Conservation (phyloP, 306 rosid species). For the Prunus davidiana region DNA sequence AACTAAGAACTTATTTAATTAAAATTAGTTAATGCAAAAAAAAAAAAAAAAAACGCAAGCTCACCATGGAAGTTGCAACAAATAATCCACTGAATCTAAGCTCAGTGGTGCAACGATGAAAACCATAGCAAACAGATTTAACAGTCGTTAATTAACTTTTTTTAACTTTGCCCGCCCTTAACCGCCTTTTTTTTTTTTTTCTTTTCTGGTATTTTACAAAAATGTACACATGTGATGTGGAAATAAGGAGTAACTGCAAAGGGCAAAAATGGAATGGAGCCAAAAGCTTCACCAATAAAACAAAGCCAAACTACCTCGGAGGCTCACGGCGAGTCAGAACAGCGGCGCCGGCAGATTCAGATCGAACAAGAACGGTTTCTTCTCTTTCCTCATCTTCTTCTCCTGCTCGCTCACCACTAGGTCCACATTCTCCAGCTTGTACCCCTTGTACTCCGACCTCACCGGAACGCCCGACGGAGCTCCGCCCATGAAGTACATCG, state of each 20-base stretch:
- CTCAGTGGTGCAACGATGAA: neutral
- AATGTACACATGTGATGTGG: conserved; percentile 30
- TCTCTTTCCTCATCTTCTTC: conserved; percentile 21
- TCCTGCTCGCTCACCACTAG: conserved; percentile 36
- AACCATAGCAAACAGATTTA: neutral
- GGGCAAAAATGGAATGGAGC: conserved; percentile 19
- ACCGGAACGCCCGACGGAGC: conserved; percentile 17
- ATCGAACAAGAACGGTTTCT: conserved; percentile 53
- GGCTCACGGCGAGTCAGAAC: conserved; percentile 24
- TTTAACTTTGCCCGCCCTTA: neutral
- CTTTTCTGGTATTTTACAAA: neutral
- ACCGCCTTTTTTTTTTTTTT: neutral
- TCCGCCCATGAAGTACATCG: conserved; percentile 7
- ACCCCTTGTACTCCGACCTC: conserved; percentile 60
- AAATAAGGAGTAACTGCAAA: neutral
- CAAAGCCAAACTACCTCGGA: neutral
- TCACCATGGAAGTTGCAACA: neutral
- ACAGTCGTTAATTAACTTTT: neutral
- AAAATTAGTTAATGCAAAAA: neutral
- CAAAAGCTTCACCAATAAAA: neutral
- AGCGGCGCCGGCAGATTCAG: conserved; percentile 65
- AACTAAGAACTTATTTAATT: neutral
- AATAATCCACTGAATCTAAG: neutral
- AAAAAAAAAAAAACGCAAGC: neutral
- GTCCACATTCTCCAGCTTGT: conserved; percentile 48